Conservation (phyloP, 331 rosid species). For the Spiraea crenata region DNA sequence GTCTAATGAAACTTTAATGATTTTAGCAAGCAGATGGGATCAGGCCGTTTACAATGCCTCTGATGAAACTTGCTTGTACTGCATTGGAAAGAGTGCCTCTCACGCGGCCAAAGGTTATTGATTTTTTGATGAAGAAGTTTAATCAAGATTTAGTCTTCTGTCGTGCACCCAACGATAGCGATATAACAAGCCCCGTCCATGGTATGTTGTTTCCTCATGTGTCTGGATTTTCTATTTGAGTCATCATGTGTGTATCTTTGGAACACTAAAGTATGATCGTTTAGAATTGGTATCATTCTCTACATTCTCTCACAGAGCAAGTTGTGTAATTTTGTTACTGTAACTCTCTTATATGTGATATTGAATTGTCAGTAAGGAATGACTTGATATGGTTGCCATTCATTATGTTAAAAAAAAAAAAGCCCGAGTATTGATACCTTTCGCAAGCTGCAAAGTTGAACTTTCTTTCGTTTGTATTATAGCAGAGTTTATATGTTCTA, state of each 20-base stretch:
- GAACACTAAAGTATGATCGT: background rate
- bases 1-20: constrained; percentile 23
- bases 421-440: background rate
- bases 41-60: constrained; percentile 97
- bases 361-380: background rate
- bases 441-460: background rate
- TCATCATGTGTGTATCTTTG: background rate
- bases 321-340: background rate
- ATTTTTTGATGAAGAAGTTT: constrained; percentile 68
- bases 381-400: background rate
- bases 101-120: constrained; percentile 70
- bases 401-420: background rate
- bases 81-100: constrained; percentile 92
- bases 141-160: constrained; percentile 86
- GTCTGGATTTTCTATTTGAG: background rate
- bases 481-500: background rate
- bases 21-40: constrained; percentile 83
- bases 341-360: background rate
- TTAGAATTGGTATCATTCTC: background rate
- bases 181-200: constrained; percentile 55
- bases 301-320: background rate
- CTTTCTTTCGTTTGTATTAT: background rate
- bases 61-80: constrained; percentile 90
- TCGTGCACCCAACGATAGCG: constrained; percentile 72
- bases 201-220: constrained; percentile 45